phyloP scores from a whole-genome alignment of 1,139 yeast genomes.

The Blastobotrys apis region DNA sequence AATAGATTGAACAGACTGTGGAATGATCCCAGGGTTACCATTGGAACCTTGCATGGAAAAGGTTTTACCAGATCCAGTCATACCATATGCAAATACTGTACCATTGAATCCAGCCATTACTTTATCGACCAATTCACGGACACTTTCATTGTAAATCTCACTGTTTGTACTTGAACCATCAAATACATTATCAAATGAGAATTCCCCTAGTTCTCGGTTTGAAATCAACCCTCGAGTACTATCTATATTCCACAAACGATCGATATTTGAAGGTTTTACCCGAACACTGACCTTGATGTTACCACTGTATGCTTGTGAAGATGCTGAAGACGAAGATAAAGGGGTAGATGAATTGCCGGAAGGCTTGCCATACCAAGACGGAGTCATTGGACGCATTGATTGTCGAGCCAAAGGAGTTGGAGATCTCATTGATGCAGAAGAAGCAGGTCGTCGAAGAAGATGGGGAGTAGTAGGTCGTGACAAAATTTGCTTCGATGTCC shows the following conservation, averaged over 20 bases:
- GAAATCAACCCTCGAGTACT: slow-evolving; percentile 22
- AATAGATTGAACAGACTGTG: slow-evolving; percentile 64
- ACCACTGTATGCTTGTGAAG: slow-evolving; percentile 27
- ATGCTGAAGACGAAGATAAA: slow-evolving; percentile 1
- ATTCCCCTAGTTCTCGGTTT: slow-evolving; percentile 40
- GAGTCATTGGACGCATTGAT: slow-evolving; percentile 23
- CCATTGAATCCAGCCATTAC: slow-evolving; percentile 81
- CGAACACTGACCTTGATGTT: slow-evolving; percentile 37
- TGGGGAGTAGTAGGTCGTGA: slow-evolving; percentile 30
- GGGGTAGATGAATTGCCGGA: slow-evolving; percentile 2
- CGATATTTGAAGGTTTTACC: slow-evolving; percentile 30
- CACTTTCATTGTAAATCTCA: slow-evolving; percentile 59
- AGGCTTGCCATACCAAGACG: slow-evolving; percentile 16
- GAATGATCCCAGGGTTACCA: slow-evolving; percentile 71
- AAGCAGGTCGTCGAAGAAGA: slow-evolving; percentile 28
- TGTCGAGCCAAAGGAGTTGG: slow-evolving; percentile 25
- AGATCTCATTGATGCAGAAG: slow-evolving; percentile 29
- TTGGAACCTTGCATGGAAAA: slow-evolving; percentile 79
- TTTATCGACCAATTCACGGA: slow-evolving; percentile 57
- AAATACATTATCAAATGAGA: slow-evolving; percentile 75
- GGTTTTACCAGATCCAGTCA: slow-evolving; percentile 96
- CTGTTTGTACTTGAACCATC: slow-evolving; percentile 45
- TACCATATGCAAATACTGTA: slow-evolving; percentile 88
- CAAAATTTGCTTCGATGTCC: slow-evolving; percentile 11
- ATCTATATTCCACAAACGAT: slow-evolving; percentile 28